Evolutionary conservation across 352 stramenopile species (phyloP), one percentile per base, ranked within the genome.

Genomic region (Globisporangium spinosum): DNA sequence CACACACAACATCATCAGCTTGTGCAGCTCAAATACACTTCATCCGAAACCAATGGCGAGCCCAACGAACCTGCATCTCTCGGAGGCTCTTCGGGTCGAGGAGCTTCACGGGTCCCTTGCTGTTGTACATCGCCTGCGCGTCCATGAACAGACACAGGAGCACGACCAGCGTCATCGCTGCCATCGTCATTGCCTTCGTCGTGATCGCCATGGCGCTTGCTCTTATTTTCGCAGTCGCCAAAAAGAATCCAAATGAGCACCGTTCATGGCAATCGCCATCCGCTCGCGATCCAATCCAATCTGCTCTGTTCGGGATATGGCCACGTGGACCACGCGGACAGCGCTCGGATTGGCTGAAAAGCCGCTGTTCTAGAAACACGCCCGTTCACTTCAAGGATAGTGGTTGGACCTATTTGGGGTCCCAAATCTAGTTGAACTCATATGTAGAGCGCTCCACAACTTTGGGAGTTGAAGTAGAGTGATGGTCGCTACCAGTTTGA

Each of bases 31-130:
- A 38, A 40, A 40, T 62, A 20, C 38, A 35, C 17, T 15, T 9
- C 20, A 43, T 34, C 45, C 17, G 38, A 32, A 35, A 58, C 23
- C 35, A 25, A 45, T 15, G 10, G 5, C 58, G 13, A 13, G 12
- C 38, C 27, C 38, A 32, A 45, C 74, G 25, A 29, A 85, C 77
- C 69, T 85, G 78, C 62, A 95, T 65, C 62, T 93, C 83, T 13
- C 83, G 79, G 55, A 95, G 85, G 67, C 77, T 84, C 72, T 89
- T 79, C 0, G 85, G 70, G 63, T 95, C 87, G 53, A 95, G 73
- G 38, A 90, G 43, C 70, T 88, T 89, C 27, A 95, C 87, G 27
- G 74, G 74, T 12, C 85, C 86, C 25, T 80, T 83, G 68, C 69
- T 84, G 60, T 73, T 77, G 77, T 94, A 95, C 69, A 95, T 82